Base-by-base conservation (phyloP, 768 basidiomycete species). In the Russula virescens region DNA sequence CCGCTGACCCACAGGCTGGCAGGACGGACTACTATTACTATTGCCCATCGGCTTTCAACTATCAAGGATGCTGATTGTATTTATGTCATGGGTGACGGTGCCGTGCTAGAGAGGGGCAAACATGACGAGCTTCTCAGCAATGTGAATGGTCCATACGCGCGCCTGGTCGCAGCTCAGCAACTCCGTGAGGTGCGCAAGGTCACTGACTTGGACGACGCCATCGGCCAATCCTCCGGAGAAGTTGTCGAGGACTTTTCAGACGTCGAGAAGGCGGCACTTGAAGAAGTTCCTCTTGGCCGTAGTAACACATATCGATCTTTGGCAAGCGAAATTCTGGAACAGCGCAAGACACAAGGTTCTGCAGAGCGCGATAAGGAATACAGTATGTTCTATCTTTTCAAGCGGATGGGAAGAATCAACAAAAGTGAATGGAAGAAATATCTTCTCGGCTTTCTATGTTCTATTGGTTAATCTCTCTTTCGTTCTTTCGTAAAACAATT, bases 131-230 rank as follows among this genome's bases (percentile, higher is more conserved):
- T 79, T 16, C 70, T 79, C 9, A 25, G 34, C 43, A 68, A 80
- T 50, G 72, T 78, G 35, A 77, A 81, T 8, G 83, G 90, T 53
- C 78, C 88, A 2, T 93, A 93, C 73, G 74, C 83, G 1, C 78
- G 81, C 21, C 82, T 93, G 9, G 90, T 92, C 6, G 81, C 83
- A 25, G 84, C 91, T 0, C 90, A 92, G 76, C 83, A 78, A 65
- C 79, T 93, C 3, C 85, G 87, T 18, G 88, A 90, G 69, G 21
- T 54, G 14, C 60, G 55, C 10, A 61, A 70, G 28, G 21, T 25
- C 65, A 31, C 71, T 48, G 63, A 11, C n/a, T 5, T 45, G 2
- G 69, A 69, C 8, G 71, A 59, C 3, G 60, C 35, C 21, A 58
- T 31, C 1, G 58, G 16, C 0, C 47, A 58, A 3, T 58, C 35